Conservation (phyloP, 2,329 filamentous ascomycete species). For the Curvularia verruculosa region DNA sequence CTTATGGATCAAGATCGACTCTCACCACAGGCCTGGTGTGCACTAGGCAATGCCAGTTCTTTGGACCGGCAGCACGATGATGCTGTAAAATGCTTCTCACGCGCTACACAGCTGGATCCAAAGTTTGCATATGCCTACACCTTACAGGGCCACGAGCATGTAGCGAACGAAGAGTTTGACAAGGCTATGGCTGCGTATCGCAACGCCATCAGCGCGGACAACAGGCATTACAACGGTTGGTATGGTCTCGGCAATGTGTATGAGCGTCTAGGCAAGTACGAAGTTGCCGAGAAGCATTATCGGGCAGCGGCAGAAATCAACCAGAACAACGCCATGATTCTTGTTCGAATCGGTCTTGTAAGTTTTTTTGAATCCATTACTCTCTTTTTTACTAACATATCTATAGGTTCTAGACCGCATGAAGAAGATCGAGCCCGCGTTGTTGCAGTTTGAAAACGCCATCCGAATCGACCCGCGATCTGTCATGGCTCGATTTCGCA, state of each 20-base stretch:
- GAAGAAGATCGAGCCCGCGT: slow-evolving; percentile 77
- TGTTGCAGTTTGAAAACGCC: slow-evolving; percentile 82
- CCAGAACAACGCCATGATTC: slow-evolving; percentile 87
- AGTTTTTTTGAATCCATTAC: slow-evolving; percentile 24
- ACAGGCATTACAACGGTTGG: slow-evolving; percentile 96
- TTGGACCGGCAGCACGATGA: slow-evolving; percentile 91
- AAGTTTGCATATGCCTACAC: slow-evolving; percentile 96
- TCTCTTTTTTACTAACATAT: slow-evolving; percentile 2
- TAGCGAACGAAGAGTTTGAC: slow-evolving; percentile 95
- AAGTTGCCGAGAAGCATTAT: slow-evolving; percentile 91
- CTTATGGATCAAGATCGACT: slow-evolving; percentile 85
- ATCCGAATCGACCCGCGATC: slow-evolving; percentile 81
- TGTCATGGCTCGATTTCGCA: slow-evolving; percentile 88
- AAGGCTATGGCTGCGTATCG: slow-evolving; percentile 90
- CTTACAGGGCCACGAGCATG: slow-evolving; percentile 92
- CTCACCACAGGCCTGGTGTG: slow-evolving; percentile 95
- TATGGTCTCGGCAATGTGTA: slow-evolving; percentile 85
- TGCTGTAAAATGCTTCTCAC: slow-evolving; percentile 90
- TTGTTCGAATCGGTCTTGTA: slow-evolving; percentile 90
- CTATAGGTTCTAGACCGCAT: slow-evolving; percentile 74
- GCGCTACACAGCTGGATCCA: slow-evolving; percentile 87
- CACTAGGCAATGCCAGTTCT: slow-evolving; percentile 92
- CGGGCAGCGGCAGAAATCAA: slow-evolving; percentile 87
- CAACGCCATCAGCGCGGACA: slow-evolving; percentile 82
- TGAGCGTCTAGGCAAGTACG: slow-evolving; percentile 87